A percentile compares a stretch with the other conserved stretches of the same genome.
phyloP scores from a whole-genome alignment of 2,329 filamentous ascomycete species.

The Pseudocercospora musae region DNA sequence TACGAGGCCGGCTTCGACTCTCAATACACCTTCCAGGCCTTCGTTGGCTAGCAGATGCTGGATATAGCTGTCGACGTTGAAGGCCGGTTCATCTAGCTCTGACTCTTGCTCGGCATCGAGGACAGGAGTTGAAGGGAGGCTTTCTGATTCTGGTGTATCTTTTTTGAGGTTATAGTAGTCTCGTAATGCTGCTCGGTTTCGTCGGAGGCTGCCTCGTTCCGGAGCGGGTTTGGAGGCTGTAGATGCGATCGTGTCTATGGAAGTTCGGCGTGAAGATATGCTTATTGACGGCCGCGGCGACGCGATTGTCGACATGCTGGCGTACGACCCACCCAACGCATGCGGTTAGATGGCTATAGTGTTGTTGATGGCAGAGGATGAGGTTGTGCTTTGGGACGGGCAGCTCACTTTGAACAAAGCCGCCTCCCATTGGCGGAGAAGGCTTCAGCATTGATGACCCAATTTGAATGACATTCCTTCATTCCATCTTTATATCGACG shows the following conservation, averaged over 20 bases:
- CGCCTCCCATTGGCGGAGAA: neutral
- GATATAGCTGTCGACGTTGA: conserved; percentile 70
- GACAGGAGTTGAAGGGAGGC: conserved; percentile 29
- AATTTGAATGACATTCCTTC: too few relatives aligned
- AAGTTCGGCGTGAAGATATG: conserved; percentile 67
- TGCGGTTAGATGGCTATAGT: neutral
- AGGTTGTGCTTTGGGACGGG: neutral
- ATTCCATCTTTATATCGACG: too few relatives aligned
- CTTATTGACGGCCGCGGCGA: conserved; percentile 59
- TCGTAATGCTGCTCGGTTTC: conserved; percentile 81
- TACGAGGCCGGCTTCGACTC: conserved; percentile 67
- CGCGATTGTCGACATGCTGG: conserved; percentile 56
- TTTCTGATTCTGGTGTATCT: neutral
- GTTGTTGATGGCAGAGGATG: neutral
- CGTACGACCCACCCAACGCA: neutral
- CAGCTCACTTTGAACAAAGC: too few relatives aligned
- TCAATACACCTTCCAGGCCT: conserved; percentile 65
- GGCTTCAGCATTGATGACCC: neutral
- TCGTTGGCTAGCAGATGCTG: conserved; percentile 58
- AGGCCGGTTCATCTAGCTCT: conserved; percentile 71
- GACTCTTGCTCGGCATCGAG: conserved; percentile 59
- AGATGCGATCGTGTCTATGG: conserved; percentile 54
- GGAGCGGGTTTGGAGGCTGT: conserved; percentile 28
- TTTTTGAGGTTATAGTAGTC: conserved; percentile 87
- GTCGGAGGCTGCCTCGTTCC: conserved; percentile 48